phyloP scores from a whole-genome alignment of 2,329 filamentous ascomycete genomes.

The Exserohilum rostratum region DNA sequence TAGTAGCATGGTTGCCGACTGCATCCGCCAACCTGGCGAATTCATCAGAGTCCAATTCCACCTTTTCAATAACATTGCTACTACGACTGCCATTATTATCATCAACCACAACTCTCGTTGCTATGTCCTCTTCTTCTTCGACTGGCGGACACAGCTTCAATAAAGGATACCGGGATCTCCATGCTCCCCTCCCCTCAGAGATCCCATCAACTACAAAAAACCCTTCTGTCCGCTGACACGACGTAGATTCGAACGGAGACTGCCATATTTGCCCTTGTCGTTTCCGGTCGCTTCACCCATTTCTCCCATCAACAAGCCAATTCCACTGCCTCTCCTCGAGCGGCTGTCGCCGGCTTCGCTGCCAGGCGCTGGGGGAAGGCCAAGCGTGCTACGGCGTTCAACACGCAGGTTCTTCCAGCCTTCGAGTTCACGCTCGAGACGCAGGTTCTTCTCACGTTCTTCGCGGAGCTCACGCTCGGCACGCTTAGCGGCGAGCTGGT shows the following conservation, averaged over 20 bases:
- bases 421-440: constrained; percentile 87
- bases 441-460: constrained; percentile 79
- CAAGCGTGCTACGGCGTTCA: constrained; percentile 58
- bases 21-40: constrained; percentile 2
- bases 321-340: constrained; percentile 52
- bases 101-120: constrained; percentile 19
- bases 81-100: too few relatives aligned
- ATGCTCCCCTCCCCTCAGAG: constrained; percentile 36
- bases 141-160: constrained; percentile 36
- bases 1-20: constrained; percentile 3
- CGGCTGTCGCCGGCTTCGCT: constrained; percentile 52
- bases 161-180: constrained; percentile 38
- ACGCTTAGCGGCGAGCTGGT: constrained; percentile 80
- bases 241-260: constrained; percentile 42
- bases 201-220: constrained; percentile 56
- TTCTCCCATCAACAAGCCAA: constrained; percentile 48
- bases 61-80: constrained; percentile 15
- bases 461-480: constrained; percentile 90
- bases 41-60: constrained; percentile 17
- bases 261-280: constrained; percentile 44
- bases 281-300: constrained; percentile 39
- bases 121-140: constrained; percentile 36
- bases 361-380: constrained; percentile 42
- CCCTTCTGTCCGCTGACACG: constrained; percentile 56
- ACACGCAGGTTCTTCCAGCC: constrained; percentile 75